These are phyloP conservation scores for Trypanosoma mega DNA, from an alignment of 208 protist genomes.

Conservation along the genomic window DNA sequence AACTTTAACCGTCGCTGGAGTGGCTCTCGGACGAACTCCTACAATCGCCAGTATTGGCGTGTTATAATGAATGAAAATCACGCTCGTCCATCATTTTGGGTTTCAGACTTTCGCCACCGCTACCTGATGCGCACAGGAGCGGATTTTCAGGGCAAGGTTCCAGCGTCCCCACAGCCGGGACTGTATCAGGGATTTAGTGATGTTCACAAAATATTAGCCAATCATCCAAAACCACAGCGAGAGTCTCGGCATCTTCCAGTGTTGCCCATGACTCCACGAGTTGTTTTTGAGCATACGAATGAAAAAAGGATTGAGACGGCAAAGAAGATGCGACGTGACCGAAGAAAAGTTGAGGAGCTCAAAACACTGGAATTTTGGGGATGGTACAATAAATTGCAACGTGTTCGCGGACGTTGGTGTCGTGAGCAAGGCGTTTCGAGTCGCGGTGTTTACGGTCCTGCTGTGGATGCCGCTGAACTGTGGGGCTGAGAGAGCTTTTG, in stretches of 20 bases:
- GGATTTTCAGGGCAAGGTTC: conserved; percentile 85
- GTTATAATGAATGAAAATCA: conserved; percentile 76
- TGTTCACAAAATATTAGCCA: conserved; percentile 81
- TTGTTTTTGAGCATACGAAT: conserved; percentile 84
- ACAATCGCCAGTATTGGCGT: conserved; percentile 86
- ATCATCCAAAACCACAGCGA: conserved; percentile 88
- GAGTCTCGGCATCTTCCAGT: conserved; percentile 89
- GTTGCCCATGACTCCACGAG: conserved; percentile 89
- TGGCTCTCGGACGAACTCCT: conserved; percentile 80
- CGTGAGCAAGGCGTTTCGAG: conserved; percentile 86
- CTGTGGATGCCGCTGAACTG: conserved; percentile 88
- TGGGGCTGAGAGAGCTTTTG: conserved; percentile 82
- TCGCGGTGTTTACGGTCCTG: conserved; percentile 88
- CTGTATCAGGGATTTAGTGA: conserved; percentile 89
- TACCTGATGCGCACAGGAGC: conserved; percentile 82
- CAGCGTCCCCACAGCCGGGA: conserved; percentile 78
- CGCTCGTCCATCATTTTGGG: conserved; percentile 86
- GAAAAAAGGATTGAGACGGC: conserved; percentile 83
- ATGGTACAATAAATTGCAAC: conserved; percentile 92
- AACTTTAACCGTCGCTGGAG: conserved; percentile 74
- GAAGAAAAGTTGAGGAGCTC: conserved; percentile 66
- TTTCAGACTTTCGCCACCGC: conserved; percentile 89
- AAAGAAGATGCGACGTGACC: conserved; percentile 78
- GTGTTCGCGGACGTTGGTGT: conserved; percentile 89
- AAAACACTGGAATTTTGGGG: conserved; percentile 86